phyloP scores from a whole-genome alignment of 208 protist species.

The Leishmania aethiopica region DNA sequence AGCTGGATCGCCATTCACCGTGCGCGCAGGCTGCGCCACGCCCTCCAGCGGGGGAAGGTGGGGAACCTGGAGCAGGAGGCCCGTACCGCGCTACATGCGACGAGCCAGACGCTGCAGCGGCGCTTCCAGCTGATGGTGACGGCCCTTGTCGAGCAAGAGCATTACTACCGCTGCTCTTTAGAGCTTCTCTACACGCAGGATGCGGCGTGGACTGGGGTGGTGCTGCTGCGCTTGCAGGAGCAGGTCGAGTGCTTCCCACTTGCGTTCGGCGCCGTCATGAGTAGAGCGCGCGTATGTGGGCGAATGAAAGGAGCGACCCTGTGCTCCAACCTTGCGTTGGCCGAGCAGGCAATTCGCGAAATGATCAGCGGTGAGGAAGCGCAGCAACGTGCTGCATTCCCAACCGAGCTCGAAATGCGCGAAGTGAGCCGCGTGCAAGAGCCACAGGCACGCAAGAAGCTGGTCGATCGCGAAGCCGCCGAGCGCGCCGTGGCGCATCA shows the following conservation, averaged over 20 bases:
- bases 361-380: conserved; percentile 26
- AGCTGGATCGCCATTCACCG: conserved; percentile 39
- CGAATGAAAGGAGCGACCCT: conserved; percentile 41
- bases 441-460: conserved; percentile 10
- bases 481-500: conserved; percentile 7
- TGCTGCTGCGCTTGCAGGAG: conserved; percentile 37
- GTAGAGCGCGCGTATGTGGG: conserved; percentile 38
- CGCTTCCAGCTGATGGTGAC: conserved; percentile 23
- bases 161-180: conserved; percentile 41
- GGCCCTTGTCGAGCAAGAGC: conserved; percentile 35
- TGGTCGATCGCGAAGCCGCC: conserved; percentile 18
- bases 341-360: conserved; percentile 23
- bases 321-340: conserved; percentile 45
- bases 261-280: conserved; percentile 64
- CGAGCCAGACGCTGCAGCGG: conserved; percentile 18
- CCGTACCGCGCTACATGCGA: conserved; percentile 35
- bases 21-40: conserved; percentile 29
- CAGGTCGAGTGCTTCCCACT: conserved; percentile 49
- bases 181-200: conserved; percentile 35
- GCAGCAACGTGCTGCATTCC: conserved; percentile 2
- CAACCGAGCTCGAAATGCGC: conserved; percentile 9
- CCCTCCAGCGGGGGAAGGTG: conserved; percentile 14
- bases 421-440: conserved; percentile 1
- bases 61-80: conserved; percentile 25
- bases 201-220: conserved; percentile 38